These are phyloP conservation scores for Cavenderia fasciculata DNA, from an alignment of 78 protist species.

Conservation along the genomic window DNA sequence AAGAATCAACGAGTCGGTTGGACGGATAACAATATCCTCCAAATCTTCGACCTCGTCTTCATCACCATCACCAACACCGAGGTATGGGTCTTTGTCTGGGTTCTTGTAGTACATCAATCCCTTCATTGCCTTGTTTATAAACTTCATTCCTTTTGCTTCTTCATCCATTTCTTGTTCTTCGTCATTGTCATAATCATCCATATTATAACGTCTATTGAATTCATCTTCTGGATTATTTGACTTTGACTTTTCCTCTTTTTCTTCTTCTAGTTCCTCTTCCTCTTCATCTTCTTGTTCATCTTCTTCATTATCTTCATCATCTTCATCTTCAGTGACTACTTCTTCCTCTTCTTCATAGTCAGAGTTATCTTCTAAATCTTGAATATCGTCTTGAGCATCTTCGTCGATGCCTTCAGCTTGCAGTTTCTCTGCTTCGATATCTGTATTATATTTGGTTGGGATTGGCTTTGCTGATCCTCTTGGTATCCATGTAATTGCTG, in stretches of 20 bases:
- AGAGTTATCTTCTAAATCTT: conserved; percentile 13
- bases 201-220: conserved; percentile 17
- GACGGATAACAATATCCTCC: conserved; percentile 78
- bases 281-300: background rate
- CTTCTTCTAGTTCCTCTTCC: conserved; percentile 2
- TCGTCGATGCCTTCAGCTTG: conserved; percentile 2
- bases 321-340: conserved; percentile 11
- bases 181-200: conserved; percentile 43
- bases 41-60: conserved; percentile 58
- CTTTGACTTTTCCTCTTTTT: background rate
- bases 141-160: conserved; percentile 20
- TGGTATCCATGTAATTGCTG: conserved; percentile 76
- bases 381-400: too few species aligned
- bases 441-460: conserved; percentile 53
- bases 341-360: conserved; percentile 4
- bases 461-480: conserved; percentile 76
- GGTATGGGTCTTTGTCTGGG: conserved; percentile 33
- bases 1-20: conserved; percentile 74
- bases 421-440: conserved; percentile 23
- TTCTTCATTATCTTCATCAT: conserved; percentile 8
- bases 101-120: conserved; percentile 31
- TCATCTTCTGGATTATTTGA: conserved; percentile 16
- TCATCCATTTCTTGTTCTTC: background rate
- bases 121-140: conserved; percentile 40
- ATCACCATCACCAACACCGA: conserved; percentile 26